Percentiles rank a stretch among this genome's conserved stretches.
Evolutionary conservation across 306 rosid genomes (phyloP).

Genomic region (Mucuna pruriens): DNA sequence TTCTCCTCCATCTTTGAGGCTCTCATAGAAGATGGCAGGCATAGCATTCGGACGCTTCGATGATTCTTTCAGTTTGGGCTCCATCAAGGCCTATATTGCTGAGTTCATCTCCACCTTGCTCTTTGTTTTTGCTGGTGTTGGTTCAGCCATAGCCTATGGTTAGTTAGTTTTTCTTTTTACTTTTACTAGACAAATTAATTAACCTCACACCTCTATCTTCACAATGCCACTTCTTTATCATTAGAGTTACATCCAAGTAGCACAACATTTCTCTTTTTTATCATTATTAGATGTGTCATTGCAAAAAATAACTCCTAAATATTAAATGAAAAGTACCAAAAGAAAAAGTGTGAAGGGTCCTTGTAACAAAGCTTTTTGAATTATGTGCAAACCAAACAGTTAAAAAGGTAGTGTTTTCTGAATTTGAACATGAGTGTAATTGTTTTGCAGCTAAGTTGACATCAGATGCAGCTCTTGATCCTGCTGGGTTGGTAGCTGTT

Average conservation of each 20-base stretch:
- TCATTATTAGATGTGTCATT: background rate
- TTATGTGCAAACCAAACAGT: background rate
- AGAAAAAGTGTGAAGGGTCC: background rate
- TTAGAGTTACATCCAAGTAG: background rate
- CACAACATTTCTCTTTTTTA: background rate
- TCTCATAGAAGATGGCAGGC: conserved; percentile 59
- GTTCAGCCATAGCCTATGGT: conserved; percentile 86
- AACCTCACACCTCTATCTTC: background rate
- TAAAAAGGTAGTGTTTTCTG: background rate
- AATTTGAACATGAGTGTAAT: background rate
- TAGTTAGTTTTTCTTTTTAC: conserved; percentile 43
- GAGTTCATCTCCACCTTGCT: conserved; percentile 94
- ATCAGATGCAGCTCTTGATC: conserved; percentile 78
- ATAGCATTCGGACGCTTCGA: conserved; percentile 77
- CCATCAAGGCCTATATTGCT: conserved; percentile 77
- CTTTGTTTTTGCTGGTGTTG: conserved; percentile 92
- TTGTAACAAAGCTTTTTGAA: background rate
- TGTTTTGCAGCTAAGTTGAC: conserved; percentile 74
- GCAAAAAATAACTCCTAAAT: background rate
- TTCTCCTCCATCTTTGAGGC: conserved; percentile 18
- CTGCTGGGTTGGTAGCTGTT: conserved; percentile 73
- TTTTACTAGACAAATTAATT: background rate
- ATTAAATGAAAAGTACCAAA: background rate
- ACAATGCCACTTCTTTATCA: background rate
- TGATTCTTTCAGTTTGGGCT: conserved; percentile 73